These are phyloP conservation scores for Sphagnum magellanicum DNA, from an alignment of 228 moss, liverwort and hornwort genomes.

Conservation along the genomic window DNA sequence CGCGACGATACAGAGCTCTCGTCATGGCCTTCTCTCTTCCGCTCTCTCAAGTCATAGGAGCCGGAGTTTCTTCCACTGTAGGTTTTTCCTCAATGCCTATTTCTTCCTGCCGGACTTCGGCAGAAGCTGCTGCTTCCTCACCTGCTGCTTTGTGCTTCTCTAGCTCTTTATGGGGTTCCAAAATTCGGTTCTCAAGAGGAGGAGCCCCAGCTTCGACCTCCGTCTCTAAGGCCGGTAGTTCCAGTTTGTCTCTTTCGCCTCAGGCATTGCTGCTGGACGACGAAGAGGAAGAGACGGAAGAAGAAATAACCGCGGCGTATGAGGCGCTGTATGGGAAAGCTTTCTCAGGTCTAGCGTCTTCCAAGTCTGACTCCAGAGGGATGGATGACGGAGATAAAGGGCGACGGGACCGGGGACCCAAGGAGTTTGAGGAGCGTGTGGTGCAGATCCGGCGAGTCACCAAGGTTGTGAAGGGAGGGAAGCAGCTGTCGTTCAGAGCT, in stretches of 20 bases:
- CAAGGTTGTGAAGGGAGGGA: constrained; percentile 98
- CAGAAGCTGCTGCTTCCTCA: neutral
- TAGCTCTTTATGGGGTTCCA: constrained; percentile 33
- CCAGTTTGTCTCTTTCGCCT: neutral
- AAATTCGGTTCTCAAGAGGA: constrained; percentile 5
- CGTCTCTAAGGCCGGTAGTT: neutral
- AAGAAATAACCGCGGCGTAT: constrained; percentile 78
- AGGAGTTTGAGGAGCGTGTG: constrained; percentile 84
- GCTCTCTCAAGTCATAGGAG: neutral
- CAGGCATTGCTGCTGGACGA: constrained; percentile 27
- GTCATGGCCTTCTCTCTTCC: neutral
- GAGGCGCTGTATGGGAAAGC: constrained; percentile 91
- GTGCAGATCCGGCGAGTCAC: constrained; percentile 97
- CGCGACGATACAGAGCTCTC: too few species aligned
- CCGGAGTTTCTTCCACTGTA: neutral
- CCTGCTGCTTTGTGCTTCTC: constrained; percentile 5
- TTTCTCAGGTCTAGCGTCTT: constrained; percentile 51
- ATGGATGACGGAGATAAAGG: constrained; percentile 37
- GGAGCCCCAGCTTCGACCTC: neutral
- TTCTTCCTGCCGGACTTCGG: constrained; percentile 1
- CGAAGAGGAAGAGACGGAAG: constrained; percentile 78
- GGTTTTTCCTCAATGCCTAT: neutral
- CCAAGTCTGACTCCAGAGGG: constrained; percentile 32
- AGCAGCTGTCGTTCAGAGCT: constrained; percentile 95
- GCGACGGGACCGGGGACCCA: constrained; percentile 20